These are phyloP conservation scores for Hypoxylon fuscum DNA, from an alignment of 495 filamentous ascomycete genomes.

Conservation along the genomic window DNA sequence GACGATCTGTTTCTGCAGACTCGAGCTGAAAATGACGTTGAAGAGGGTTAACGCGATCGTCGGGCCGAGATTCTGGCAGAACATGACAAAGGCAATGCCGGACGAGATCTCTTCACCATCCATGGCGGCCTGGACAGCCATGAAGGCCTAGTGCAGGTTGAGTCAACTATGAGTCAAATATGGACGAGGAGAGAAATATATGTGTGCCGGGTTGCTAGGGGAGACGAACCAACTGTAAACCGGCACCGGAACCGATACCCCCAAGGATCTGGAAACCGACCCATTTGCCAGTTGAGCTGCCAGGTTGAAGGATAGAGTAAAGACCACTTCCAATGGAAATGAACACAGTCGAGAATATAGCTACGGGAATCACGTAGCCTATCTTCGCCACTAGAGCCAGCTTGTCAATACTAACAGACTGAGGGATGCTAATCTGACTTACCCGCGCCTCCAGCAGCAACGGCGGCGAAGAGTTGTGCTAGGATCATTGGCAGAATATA, in stretches of 20 bases:
- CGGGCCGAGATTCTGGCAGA: too few relatives aligned
- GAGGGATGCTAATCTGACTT: slow-evolving; percentile 42
- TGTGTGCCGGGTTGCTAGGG: too few relatives aligned
- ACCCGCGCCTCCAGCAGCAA: slow-evolving; percentile 56
- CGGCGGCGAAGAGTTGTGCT: slow-evolving; percentile 54
- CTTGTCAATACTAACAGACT: too few relatives aligned
- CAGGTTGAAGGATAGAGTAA: slow-evolving; percentile 55
- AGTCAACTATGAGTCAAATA: too few relatives aligned
- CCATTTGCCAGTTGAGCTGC: slow-evolving; percentile 59
- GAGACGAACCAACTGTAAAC: slow-evolving; percentile 54
- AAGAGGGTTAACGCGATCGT: too few relatives aligned
- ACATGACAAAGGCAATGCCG: too few relatives aligned
- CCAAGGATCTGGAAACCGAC: slow-evolving; percentile 66
- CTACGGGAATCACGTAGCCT: slow-evolving; percentile 59
- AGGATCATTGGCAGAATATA: slow-evolving; percentile 60
- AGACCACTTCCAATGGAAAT: slow-evolving; percentile 63
- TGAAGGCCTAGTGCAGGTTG: too few relatives aligned
- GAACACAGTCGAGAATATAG: slow-evolving; percentile 60
- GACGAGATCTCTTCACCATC: too few relatives aligned
- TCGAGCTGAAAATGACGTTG: too few relatives aligned
- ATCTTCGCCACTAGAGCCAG: slow-evolving; percentile 35
- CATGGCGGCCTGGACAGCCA: too few relatives aligned
- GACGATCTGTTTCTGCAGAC: too few relatives aligned
- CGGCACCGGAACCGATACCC: slow-evolving; percentile 57
- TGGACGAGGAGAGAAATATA: too few relatives aligned